Evolutionary conservation across 805 yeast species (phyloP).

Genomic region (Myxozyma melibiosi): DNA sequence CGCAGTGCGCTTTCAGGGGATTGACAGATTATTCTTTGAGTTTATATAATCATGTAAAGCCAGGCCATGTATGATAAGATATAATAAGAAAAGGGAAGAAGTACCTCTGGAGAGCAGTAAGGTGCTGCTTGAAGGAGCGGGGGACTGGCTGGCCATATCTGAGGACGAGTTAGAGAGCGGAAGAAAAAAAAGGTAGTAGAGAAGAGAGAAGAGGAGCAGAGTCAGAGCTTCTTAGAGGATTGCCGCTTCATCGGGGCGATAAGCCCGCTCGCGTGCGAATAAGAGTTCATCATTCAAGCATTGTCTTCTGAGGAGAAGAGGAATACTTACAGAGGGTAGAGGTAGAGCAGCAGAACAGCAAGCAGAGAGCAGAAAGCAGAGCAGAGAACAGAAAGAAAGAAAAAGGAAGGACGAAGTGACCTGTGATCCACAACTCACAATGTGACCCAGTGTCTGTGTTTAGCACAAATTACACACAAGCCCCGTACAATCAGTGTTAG

Average conservation of each 20-base stretch:
- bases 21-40: slow-evolving; percentile 36
- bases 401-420: not conserved
- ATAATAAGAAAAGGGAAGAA: not conserved
- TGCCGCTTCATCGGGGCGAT: slow-evolving; percentile 13
- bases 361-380: not conserved
- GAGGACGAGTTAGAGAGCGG: not conserved
- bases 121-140: not conserved
- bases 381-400: no score
- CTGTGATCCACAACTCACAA: not conserved
- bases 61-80: not conserved
- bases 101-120: slow-evolving; percentile 1
- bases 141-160: not conserved
- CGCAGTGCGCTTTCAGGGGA: slow-evolving; percentile 34
- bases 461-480: no score
- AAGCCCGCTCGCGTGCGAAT: slow-evolving; percentile 7
- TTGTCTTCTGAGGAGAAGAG: not conserved
- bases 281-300: slow-evolving; percentile 11
- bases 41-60: slow-evolving; percentile 32
- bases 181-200: not conserved
- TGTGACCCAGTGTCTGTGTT: no score
- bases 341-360: not conserved
- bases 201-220: not conserved
- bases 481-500: no score
- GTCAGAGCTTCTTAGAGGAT: slow-evolving; percentile 39
- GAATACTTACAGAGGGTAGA: not conserved